A percentile compares a stretch with the other conserved stretches of the same genome.
Evolutionary conservation across 208 protist species (phyloP).

Genomic region (Acanthamoeba divionensis): DNA sequence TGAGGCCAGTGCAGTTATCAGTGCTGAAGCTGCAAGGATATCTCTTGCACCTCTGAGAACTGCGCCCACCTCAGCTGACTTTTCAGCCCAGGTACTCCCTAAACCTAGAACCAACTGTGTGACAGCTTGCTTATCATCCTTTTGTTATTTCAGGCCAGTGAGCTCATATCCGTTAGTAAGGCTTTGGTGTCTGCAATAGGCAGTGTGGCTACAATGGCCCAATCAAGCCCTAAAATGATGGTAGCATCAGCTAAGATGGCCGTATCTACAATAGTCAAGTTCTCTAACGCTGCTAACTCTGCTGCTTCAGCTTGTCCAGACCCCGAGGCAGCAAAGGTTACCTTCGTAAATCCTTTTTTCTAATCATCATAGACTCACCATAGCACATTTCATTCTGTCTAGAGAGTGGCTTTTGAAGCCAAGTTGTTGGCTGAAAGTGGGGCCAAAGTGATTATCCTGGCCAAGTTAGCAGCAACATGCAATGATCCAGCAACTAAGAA

Average conservation of each 20-base stretch:
- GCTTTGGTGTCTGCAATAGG: neutral
- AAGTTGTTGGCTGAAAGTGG: neutral
- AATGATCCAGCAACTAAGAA: neutral
- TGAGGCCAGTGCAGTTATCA: conserved; percentile 3
- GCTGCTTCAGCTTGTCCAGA: neutral
- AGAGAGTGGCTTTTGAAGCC: too few relatives aligned
- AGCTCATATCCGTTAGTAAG: neutral
- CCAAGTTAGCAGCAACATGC: neutral
- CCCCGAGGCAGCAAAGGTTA: neutral
- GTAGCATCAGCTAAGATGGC: conserved; percentile 16
- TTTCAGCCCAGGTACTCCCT: neutral
- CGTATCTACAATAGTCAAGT: neutral
- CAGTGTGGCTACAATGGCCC: neutral
- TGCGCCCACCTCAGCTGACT: neutral
- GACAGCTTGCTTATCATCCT: too few relatives aligned
- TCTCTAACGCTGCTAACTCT: conserved; percentile 25
- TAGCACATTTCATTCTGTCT: too few relatives aligned
- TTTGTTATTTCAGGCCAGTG: conserved; percentile 35
- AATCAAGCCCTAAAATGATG: conserved; percentile 38
- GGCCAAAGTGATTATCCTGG: neutral
- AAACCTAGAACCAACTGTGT: too few relatives aligned
- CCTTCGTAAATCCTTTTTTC: too few relatives aligned
- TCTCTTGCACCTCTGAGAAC: neutral
- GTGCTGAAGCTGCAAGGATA: conserved; percentile 11
- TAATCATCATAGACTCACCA: too few relatives aligned